Evolutionary conservation across 164 flowering plant genomes (phyloP).

Genomic region (Akebia trifoliata): DNA sequence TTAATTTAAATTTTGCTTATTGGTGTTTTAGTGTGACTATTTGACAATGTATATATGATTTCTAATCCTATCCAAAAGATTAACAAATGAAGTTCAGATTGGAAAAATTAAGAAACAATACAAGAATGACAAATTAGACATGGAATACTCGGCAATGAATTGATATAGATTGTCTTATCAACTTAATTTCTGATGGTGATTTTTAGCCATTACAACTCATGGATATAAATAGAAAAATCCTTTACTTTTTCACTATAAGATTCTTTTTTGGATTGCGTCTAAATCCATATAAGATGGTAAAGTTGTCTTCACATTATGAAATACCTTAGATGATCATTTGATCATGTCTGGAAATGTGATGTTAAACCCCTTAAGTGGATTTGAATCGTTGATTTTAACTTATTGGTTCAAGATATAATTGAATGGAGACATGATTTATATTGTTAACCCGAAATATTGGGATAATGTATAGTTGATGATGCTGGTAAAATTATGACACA

Average conservation of each 20-base stretch:
- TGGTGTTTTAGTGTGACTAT: not conserved
- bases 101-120: not conserved
- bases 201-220: conserved; percentile 75
- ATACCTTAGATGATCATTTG: conserved; percentile 45
- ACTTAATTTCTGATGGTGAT: conserved; percentile 73
- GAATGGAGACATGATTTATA: too few species aligned
- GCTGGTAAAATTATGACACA: too few species aligned
- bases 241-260: conserved; percentile 45
- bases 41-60: not conserved
- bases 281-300: conserved; percentile 45
- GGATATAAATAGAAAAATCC: conserved; percentile 57
- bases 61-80: not conserved
- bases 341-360: conserved; percentile 72
- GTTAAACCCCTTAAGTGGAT: too few species aligned
- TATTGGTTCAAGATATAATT: too few species aligned
- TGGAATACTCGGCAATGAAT: conserved; percentile 81
- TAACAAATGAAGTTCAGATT: not conserved
- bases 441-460: too few species aligned
- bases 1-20: not conserved
- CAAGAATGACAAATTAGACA: not conserved
- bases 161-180: conserved; percentile 86
- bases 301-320: conserved; percentile 62
- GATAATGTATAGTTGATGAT: too few species aligned
- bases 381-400: too few species aligned
- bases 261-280: conserved; percentile 61